Conservation (phyloP, 148 eudicot genomes). For the Cornus controversa region DNA sequence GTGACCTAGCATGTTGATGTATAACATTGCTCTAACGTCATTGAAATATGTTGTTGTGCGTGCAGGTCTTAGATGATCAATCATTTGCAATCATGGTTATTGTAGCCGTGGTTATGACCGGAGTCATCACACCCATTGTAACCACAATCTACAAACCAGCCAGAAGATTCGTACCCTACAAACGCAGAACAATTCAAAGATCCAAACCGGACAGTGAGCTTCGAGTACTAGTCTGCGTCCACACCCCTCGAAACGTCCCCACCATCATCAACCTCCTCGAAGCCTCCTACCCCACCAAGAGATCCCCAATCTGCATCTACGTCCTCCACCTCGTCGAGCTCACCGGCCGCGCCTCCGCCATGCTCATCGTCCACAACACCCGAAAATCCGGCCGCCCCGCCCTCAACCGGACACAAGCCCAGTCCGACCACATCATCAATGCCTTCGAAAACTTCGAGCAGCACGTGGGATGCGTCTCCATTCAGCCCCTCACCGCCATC, state of each 20-base stretch:
- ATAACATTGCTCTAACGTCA: neutral
- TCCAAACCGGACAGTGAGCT: conserved; percentile 66
- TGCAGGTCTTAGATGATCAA: conserved; percentile 67
- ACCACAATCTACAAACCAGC: conserved; percentile 67
- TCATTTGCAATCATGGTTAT: conserved; percentile 79
- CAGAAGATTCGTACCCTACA: conserved; percentile 56
- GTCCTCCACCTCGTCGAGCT: conserved; percentile 54
- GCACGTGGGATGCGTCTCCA: conserved; percentile 27
- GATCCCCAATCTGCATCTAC: conserved; percentile 52
- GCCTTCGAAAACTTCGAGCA: conserved; percentile 34
- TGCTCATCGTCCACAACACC: conserved; percentile 79
- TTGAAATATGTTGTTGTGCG: neutral
- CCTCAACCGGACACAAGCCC: conserved; percentile 69
- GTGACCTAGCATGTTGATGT: too few relatives aligned
- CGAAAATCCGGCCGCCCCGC: conserved; percentile 56
- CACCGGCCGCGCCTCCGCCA: conserved; percentile 73
- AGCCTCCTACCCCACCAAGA: conserved; percentile 55
- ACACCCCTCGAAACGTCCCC: conserved; percentile 68
- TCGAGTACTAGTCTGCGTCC: conserved; percentile 63
- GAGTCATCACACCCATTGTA: conserved; percentile 62
- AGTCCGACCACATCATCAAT: conserved; percentile 80
- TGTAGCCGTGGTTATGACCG: conserved; percentile 68
- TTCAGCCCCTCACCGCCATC: conserved; percentile 33
- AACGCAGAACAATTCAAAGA: conserved; percentile 66
- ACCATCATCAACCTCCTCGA: conserved; percentile 74